These are phyloP conservation scores for Populus pruinosa DNA, from an alignment of 345 rosid genomes.

Conservation along the genomic window DNA sequence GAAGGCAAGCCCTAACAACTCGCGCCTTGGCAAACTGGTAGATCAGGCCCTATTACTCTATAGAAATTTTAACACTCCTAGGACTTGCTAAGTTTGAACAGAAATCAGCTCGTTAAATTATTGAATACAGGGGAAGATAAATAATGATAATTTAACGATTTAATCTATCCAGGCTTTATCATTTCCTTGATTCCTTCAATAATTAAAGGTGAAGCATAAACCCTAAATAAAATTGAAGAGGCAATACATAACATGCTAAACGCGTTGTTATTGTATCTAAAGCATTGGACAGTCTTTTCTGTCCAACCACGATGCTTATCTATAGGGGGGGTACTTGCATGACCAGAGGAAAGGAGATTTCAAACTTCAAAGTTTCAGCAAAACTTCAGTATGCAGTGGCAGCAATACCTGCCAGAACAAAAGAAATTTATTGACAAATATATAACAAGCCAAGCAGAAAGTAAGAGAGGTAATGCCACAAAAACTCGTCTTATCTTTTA, in stretches of 20 bases:
- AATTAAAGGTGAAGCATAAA: background rate
- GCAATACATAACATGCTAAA: background rate
- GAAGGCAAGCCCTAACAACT: background rate
- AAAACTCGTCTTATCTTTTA: constrained; percentile 18
- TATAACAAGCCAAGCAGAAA: background rate
- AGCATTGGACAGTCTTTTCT: too few relatives aligned
- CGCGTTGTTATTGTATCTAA: background rate
- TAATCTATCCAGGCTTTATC: background rate
- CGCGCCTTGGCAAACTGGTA: background rate
- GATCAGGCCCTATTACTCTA: background rate
- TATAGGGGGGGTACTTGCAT: background rate
- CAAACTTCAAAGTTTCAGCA: background rate
- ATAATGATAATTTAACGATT: background rate
- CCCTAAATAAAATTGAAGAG: background rate
- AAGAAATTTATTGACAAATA: background rate
- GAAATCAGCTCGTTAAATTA: background rate
- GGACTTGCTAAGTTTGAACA: background rate
- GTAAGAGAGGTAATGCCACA: background rate
- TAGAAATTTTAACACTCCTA: background rate
- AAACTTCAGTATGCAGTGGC: background rate
- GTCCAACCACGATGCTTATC: too few relatives aligned
- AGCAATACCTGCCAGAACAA: background rate
- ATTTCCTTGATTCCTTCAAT: background rate
- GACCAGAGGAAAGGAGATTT: background rate
- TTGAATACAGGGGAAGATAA: background rate